Percentiles rank a stretch among this genome's conserved stretches.
These are phyloP conservation scores for Casaregolazyma suthepensis DNA, from an alignment of 1,139 yeast genomes.

Conservation along the genomic window DNA sequence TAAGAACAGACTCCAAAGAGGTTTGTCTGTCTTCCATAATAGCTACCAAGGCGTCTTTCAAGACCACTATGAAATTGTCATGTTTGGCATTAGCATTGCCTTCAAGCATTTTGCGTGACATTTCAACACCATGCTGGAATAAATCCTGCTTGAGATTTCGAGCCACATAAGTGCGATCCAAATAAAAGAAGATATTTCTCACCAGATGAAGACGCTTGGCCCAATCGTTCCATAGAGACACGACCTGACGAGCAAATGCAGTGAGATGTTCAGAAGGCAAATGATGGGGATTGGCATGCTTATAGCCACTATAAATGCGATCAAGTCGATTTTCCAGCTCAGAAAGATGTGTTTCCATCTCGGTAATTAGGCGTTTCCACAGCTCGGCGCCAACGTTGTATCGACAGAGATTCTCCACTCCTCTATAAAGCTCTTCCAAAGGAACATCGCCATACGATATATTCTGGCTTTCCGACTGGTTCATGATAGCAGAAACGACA, in stretches of 20 bases:
- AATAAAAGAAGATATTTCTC: slow-evolving; percentile 30
- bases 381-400: slow-evolving; percentile 28
- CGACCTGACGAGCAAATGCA: not conserved
- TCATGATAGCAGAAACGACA: slow-evolving; percentile 23
- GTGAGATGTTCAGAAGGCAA: not conserved
- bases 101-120: not conserved
- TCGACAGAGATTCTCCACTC: slow-evolving; percentile 36
- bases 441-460: slow-evolving; percentile 14
- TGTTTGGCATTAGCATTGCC: not conserved
- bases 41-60: not conserved
- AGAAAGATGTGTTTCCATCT: slow-evolving; percentile 13
- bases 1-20: slow-evolving; percentile 18
- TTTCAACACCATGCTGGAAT: not conserved
- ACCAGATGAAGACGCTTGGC: slow-evolving; percentile 22
- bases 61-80: not conserved
- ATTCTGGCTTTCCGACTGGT: slow-evolving; percentile 10
- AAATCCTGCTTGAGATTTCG: slow-evolving; percentile 24
- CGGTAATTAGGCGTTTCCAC: slow-evolving; percentile 13
- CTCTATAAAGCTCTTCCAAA: slow-evolving; percentile 32
- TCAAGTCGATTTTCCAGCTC: not conserved
- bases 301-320: not conserved
- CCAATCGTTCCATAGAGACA: slow-evolving; percentile 26
- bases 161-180: slow-evolving; percentile 32
- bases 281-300: not conserved
- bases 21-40: slow-evolving; percentile 22